Evolutionary conservation across 2,329 filamentous ascomycete genomes (phyloP).

Genomic region (Aspergillus floridensis): DNA sequence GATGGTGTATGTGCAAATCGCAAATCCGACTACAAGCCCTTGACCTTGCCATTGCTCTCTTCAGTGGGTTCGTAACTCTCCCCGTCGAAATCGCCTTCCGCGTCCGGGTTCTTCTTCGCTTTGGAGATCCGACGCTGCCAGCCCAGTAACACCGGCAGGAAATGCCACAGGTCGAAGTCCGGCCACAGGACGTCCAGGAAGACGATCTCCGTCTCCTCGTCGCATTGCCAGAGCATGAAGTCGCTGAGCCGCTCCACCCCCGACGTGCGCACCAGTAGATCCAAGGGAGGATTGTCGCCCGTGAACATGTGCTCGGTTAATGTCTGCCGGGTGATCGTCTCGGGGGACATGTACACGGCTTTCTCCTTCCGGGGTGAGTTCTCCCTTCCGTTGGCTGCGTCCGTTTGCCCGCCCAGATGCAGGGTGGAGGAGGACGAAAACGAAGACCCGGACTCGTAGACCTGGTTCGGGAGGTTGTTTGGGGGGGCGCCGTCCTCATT

Average conservation of each 20-base stretch:
- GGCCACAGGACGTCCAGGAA: constrained; percentile 94
- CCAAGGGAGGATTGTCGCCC: constrained; percentile 76
- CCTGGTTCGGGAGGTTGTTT: constrained; percentile 20
- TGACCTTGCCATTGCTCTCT: constrained; percentile 29
- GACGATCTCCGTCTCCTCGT: constrained; percentile 86
- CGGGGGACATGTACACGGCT: constrained; percentile 66
- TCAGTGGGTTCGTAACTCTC: constrained; percentile 34
- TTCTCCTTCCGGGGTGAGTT: constrained; percentile 25
- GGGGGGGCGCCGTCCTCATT: constrained; percentile 42
- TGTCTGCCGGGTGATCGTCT: constrained; percentile 80
- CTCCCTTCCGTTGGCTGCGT: constrained; percentile 37
- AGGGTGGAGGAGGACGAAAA: constrained; percentile 51
- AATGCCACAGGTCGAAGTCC: constrained; percentile 90
- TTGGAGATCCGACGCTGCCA: constrained; percentile 72
- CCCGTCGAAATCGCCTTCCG: constrained; percentile 59
- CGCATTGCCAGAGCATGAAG: constrained; percentile 98
- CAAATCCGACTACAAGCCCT: constrained; percentile 26
- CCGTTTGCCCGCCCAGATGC: constrained; percentile 33
- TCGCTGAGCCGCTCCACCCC: constrained; percentile 91
- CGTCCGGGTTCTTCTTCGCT: constrained; percentile 59
- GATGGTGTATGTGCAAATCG: not conserved
- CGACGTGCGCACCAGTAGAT: constrained; percentile 87
- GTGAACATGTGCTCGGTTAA: constrained; percentile 87
- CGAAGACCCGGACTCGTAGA: constrained; percentile 35
- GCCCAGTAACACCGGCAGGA: constrained; percentile 86